Evolutionary conservation across 2,329 filamentous ascomycete genomes (phyloP), one percentile per base, ranked within the genome.

Genomic region (Scolecobasidium constrictum): DNA sequence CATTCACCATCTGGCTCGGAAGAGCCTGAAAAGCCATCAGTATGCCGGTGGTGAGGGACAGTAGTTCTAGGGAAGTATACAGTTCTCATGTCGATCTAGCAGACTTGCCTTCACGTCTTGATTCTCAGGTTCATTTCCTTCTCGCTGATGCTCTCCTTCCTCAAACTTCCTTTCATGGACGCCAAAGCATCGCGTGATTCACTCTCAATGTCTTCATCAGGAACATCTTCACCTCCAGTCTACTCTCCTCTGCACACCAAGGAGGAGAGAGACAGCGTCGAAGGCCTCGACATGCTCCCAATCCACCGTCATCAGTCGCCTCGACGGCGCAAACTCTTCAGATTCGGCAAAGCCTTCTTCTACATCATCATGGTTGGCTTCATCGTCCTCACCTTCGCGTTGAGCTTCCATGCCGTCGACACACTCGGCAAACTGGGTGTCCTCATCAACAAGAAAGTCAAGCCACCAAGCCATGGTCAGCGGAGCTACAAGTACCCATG

Each of bases 401-500:
- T 44, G 12, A 28, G 35, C 7, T 44, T 44, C 13, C 42, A 44
- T 17, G 23, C 42, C 9, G 42, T 44, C 3, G 42, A 44, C 18
- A 15, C 36, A 16, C 42, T 44, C 17, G 42, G 42, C 19, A 38
- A 44, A 21, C 35, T 44, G 16, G 42, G 42, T 13, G 34, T 22
- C 9, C 3, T 38, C 11, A 34, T 44, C 35, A 44, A 44, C 9
- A 31, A 31, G n/a, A 22, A 34, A 21, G 20, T 37, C 2, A 44
- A 39, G 21, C 42, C 42, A 11, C 18, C 37, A 13, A 17, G 28
- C 12, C 35, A 20, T 12, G 26, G 26, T 13, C 42, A 44, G 28
- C 34, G 42, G 18, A 38, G 35, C 35, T 44, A 38, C 35, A 44
- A 44, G 26, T 39, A 44, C 35, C 42, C 42, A 12, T 44, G 42